phyloP scores from a whole-genome alignment of 2,329 filamentous ascomycete species.

The Venturia pyrina region DNA sequence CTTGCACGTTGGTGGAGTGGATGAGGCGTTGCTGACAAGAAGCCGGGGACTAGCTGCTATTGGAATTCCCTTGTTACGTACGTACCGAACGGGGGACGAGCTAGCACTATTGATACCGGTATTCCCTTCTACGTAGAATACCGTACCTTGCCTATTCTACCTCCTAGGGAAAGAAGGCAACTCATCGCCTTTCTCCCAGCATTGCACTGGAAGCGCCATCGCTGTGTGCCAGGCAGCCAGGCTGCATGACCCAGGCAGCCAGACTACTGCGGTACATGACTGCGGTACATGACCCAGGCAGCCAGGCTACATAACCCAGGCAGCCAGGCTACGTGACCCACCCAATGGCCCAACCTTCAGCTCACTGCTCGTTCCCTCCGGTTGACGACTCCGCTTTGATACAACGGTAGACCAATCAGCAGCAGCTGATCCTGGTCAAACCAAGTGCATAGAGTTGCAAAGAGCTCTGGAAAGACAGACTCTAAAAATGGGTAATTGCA shows the following conservation, averaged over 20 bases:
- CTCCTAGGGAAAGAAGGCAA: constrained; percentile 6
- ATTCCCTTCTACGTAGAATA: no score
- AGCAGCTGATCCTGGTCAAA: not conserved
- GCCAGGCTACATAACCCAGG: no score
- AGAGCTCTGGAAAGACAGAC: not conserved
- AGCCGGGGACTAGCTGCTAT: not conserved
- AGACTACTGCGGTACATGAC: no score
- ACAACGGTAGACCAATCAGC: constrained; percentile 4
- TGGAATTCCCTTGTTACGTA: no score
- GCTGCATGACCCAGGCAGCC: not conserved
- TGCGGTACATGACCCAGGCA: no score
- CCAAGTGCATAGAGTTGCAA: not conserved
- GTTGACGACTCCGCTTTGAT: constrained; percentile 4
- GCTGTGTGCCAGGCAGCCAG: no score
- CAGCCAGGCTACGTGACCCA: not conserved
- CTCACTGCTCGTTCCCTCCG: not conserved
- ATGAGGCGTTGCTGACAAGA: not conserved
- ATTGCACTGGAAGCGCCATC: no score
- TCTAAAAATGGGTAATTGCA: constrained; percentile 8
- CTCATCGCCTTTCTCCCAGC: not conserved
- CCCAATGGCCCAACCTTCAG: not conserved
- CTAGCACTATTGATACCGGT: no score
- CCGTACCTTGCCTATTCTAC: no score
- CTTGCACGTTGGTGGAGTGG: not conserved
- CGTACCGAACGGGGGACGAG: no score